These are phyloP conservation scores for Rhizopogon rudus DNA, from an alignment of 768 basidiomycete genomes.

Conservation along the genomic window DNA sequence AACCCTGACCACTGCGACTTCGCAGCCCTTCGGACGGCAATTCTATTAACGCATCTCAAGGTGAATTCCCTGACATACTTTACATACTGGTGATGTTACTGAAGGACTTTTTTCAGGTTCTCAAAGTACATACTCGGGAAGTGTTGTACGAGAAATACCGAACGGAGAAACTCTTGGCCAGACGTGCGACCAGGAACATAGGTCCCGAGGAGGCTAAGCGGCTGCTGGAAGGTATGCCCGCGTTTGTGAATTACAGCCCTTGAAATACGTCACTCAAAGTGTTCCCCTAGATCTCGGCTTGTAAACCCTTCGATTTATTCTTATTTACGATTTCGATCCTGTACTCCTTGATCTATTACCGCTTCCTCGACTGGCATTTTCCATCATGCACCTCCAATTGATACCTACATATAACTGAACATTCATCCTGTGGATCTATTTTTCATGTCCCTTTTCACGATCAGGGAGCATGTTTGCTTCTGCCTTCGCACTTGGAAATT, in stretches of 20 bases:
- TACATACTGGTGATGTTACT: constrained; percentile 4
- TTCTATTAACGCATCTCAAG: constrained; percentile 83
- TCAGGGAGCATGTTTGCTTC: neutral
- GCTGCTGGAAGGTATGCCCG: constrained; percentile 61
- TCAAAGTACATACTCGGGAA: constrained; percentile 81
- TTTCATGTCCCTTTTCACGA: too few relatives aligned
- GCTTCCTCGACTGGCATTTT: too few relatives aligned
- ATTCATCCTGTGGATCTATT: neutral
- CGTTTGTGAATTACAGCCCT: neutral
- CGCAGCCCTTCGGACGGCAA: constrained; percentile 74
- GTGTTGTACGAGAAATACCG: constrained; percentile 92
- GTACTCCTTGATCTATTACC: neutral
- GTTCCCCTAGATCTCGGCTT: constrained; percentile 40
- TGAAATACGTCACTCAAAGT: constrained; percentile 19
- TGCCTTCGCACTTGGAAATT: too few relatives aligned
- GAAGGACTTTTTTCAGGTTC: constrained; percentile 42
- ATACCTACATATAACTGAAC: neutral
- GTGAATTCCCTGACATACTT: constrained; percentile 37
- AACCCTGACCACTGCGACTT: constrained; percentile 88
- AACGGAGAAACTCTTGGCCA: constrained; percentile 84
- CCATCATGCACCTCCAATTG: neutral
- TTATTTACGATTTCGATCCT: neutral
- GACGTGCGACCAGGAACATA: constrained; percentile 77
- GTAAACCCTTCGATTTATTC: constrained; percentile 21
- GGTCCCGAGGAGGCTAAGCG: constrained; percentile 69